phyloP scores from a whole-genome alignment of 495 filamentous ascomycete genomes.

The Aspergillus coremiiformis region DNA sequence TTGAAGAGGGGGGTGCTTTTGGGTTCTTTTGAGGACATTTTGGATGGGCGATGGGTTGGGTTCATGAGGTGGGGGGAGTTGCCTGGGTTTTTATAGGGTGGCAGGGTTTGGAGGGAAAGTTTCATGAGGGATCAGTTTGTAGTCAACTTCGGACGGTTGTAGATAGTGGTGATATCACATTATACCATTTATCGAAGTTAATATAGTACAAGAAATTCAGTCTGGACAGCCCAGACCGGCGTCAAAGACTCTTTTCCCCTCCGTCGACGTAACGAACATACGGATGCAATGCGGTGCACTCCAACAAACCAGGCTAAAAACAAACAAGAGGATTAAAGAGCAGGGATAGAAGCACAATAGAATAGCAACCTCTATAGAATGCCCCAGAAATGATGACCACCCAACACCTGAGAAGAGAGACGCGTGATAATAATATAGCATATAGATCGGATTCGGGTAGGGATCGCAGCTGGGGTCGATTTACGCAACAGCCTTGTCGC shows the following conservation, averaged over 20 bases:
- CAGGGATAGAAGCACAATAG: conserved; percentile 18
- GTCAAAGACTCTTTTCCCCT: conserved; percentile 11
- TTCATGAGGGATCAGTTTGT: no score
- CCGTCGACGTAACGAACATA: conserved; percentile 10
- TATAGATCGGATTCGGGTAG: conserved; percentile 14
- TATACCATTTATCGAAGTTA: conserved; percentile 36
- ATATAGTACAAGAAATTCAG: conserved; percentile 34
- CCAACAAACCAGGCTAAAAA: conserved; percentile 25
- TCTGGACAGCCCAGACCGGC: not conserved
- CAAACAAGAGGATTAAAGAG: conserved; percentile 19
- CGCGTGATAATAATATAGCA: conserved; percentile 29
- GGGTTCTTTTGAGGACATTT: not conserved
- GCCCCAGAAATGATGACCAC: conserved; percentile 34
- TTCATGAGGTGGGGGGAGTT: no score
- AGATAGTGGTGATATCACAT: conserved; percentile 22
- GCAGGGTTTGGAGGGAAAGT: not conserved
- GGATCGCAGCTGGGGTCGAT: conserved; percentile 11
- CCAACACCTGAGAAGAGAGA: conserved; percentile 45
- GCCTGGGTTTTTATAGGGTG: no score
- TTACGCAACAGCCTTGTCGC: conserved; percentile 40
- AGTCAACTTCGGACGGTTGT: not conserved
- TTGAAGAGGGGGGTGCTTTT: conserved; percentile 23
- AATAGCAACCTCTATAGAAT: conserved; percentile 37
- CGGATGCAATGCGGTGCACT: conserved; percentile 21
- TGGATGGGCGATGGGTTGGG: no score